Evolutionary conservation across 1,284 basidiomycete genomes (phyloP), one percentile per base, ranked within the genome.

Genomic region (Ustilago nuda): DNA sequence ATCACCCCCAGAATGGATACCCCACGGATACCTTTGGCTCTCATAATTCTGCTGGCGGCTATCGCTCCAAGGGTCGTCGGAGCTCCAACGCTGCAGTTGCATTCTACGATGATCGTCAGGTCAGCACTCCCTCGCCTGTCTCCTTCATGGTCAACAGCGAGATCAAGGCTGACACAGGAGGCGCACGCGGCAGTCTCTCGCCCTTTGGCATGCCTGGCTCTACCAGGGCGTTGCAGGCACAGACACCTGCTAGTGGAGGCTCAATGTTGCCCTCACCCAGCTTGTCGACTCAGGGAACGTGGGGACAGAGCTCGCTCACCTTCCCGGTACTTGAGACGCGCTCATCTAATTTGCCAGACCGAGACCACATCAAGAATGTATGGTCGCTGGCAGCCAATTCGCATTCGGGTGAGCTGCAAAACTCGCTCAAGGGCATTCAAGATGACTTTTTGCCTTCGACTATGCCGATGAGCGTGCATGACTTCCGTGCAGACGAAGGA

Each of bases 81-180:
- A 69, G 68, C 51, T 73, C 73, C 19, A 72, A 72, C 33, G 60
- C 70, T 17, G 77, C 71, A 13, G 79, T 81, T 8, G 81, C 74
- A 6, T 82, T 82, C 58, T 68, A 64, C 43, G 65, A 67, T 12
- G 74, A 74, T 11, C 64, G 72, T 4, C 56, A 69, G 36, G 61
- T 75, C 52, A 72, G 56, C 55, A 78, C 75, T 19, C 70, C 77
- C 27, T 81, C 80, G 52, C 81, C 81, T 13, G 81, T 81, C 33
- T 81, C 70, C 17, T 83, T 83, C 71, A 80, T 82, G 78, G 81
- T 83, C 64, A 70, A 63, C 66, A 83, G 81, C 72, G 81, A 83
- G 72, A 65, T 83, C 61, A 75, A 81, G 27, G 56, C 36, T 12
- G 63, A 72, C 17, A 56, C 54, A n/a, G 53, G 46, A 33, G 68